Conservation (phyloP, 345 rosid genomes). For the Linum lewisii region DNA sequence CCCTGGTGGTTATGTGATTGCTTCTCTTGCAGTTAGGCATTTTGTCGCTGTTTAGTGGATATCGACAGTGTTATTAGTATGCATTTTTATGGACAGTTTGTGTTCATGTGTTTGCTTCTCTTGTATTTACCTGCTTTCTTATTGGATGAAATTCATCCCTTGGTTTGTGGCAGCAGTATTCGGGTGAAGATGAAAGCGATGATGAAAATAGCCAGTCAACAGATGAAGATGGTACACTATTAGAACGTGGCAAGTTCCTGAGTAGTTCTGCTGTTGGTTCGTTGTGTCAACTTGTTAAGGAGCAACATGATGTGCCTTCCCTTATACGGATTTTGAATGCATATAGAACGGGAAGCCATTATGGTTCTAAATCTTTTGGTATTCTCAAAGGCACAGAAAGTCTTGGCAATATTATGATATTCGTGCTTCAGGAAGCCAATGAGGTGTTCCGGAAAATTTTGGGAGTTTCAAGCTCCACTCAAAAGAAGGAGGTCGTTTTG, state of each 20-base stretch:
- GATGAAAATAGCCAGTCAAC: slow-evolving; percentile 25
- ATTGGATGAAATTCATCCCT: slow-evolving; percentile 3
- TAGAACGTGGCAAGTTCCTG: slow-evolving; percentile 25
- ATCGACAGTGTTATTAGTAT: neutral
- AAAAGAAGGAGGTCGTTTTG: slow-evolving; percentile 48
- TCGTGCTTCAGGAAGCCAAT: slow-evolving; percentile 61
- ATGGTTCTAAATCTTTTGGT: slow-evolving; percentile 43
- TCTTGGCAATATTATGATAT: slow-evolving; percentile 47
- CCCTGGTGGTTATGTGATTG: too few relatives aligned
- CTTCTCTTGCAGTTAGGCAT: too few relatives aligned
- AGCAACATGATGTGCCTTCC: slow-evolving; percentile 50
- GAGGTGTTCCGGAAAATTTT: slow-evolving; percentile 41
- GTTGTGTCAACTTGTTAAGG: slow-evolving; percentile 38
- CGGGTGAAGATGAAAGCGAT: slow-evolving; percentile 35
- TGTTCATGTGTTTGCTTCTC: neutral
- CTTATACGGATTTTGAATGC: slow-evolving; percentile 52
- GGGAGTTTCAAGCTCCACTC: slow-evolving; percentile 47
- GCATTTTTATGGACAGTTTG: neutral
- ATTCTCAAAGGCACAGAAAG: slow-evolving; percentile 31
- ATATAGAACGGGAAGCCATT: slow-evolving; percentile 75
- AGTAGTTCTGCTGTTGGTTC: slow-evolving; percentile 36
- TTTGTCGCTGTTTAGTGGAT: too few relatives aligned
- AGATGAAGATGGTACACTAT: slow-evolving; percentile 26
- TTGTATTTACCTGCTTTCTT: slow-evolving; percentile 3
- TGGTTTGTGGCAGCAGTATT: slow-evolving; percentile 27